Evolutionary conservation across 495 filamentous ascomycete genomes (phyloP).

Genomic region (Extremus antarcticus): DNA sequence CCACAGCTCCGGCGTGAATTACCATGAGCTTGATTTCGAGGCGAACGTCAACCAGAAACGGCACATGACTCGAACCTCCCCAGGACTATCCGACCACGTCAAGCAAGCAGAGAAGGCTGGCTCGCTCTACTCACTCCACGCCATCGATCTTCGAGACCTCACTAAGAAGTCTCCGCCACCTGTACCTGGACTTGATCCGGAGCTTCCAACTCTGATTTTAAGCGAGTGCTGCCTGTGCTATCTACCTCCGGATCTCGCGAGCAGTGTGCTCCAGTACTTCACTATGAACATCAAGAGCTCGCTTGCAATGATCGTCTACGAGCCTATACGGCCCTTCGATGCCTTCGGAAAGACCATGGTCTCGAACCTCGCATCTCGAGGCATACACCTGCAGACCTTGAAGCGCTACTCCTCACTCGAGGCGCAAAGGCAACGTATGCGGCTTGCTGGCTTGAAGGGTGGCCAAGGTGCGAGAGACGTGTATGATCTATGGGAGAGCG

Average conservation of each 20-base stretch:
- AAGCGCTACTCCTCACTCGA: slow-evolving; percentile 52
- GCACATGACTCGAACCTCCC: not conserved
- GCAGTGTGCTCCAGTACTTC: slow-evolving; percentile 57
- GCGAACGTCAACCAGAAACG: slow-evolving; percentile 38
- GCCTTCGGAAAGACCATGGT: slow-evolving; percentile 86
- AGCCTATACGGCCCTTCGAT: slow-evolving; percentile 73
- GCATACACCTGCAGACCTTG: slow-evolving; percentile 75
- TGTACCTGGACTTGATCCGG: slow-evolving; percentile 28
- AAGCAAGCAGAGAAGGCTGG: slow-evolving; percentile 13
- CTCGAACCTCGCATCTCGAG: slow-evolving; percentile 73
- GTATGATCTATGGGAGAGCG: slow-evolving; percentile 56
- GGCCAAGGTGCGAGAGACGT: slow-evolving; percentile 56
- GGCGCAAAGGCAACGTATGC: slow-evolving; percentile 56
- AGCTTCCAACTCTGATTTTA: slow-evolving; percentile 67
- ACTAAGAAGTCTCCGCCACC: slow-evolving; percentile 14
- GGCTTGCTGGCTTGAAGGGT: slow-evolving; percentile 45
- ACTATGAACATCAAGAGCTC: slow-evolving; percentile 39
- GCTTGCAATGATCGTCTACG: slow-evolving; percentile 68
- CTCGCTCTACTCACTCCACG: slow-evolving; percentile 58
- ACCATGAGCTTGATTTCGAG: slow-evolving; percentile 90
- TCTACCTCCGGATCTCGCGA: slow-evolving; percentile 51
- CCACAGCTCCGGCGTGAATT: slow-evolving; percentile 40
- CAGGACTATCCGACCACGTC: not conserved
- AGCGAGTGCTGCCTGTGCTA: slow-evolving; percentile 95
- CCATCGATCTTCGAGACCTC: slow-evolving; percentile 67